Evolutionary conservation across 225 moss, liverwort and hornwort species (phyloP).

Genomic region (Ulota crispa): DNA sequence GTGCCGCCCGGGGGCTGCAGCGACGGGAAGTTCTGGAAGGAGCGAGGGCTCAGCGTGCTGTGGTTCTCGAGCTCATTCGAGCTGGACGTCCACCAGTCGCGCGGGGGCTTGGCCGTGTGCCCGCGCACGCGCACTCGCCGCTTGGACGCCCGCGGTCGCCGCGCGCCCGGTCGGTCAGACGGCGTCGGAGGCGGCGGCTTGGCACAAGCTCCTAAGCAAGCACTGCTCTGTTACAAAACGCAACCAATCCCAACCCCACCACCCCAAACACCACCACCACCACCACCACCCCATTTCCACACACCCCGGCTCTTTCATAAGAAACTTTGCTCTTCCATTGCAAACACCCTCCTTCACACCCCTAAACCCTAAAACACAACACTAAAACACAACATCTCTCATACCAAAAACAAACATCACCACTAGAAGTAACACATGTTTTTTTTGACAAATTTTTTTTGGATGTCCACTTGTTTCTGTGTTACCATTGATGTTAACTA

Average conservation of each 20-base stretch:
- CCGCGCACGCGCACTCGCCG: constrained; percentile 54
- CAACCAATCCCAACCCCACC: constrained; percentile 24
- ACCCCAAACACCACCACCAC: not conserved
- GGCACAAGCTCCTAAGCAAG: constrained; percentile 65
- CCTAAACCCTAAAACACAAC: too few species aligned
- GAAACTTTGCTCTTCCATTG: constrained; percentile 10
- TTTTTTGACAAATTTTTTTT: too few species aligned
- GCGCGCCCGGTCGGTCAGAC: constrained; percentile 36
- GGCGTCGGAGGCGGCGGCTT: constrained; percentile 59
- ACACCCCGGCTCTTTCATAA: constrained; percentile 59
- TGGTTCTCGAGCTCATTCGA: constrained; percentile 56
- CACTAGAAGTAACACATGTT: too few species aligned
- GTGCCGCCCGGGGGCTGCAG: constrained; percentile 26
- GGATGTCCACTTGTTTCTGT: too few species aligned
- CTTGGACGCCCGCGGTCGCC: constrained; percentile 46
- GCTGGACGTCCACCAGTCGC: constrained; percentile 61
- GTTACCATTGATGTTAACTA: too few species aligned
- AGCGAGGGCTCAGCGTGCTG: constrained; percentile 48
- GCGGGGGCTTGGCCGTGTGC: constrained; percentile 46
- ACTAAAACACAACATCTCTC: too few species aligned
- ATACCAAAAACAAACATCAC: too few species aligned
- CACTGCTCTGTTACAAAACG: constrained; percentile 71
- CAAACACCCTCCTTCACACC: not conserved
- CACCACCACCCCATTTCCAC: constrained; percentile 29
- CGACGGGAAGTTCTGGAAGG: constrained; percentile 55